Evolutionary conservation across 2,329 filamentous ascomycete species (phyloP), one percentile per base, ranked within the genome.

Genomic region (Arthrobotrys iridis): DNA sequence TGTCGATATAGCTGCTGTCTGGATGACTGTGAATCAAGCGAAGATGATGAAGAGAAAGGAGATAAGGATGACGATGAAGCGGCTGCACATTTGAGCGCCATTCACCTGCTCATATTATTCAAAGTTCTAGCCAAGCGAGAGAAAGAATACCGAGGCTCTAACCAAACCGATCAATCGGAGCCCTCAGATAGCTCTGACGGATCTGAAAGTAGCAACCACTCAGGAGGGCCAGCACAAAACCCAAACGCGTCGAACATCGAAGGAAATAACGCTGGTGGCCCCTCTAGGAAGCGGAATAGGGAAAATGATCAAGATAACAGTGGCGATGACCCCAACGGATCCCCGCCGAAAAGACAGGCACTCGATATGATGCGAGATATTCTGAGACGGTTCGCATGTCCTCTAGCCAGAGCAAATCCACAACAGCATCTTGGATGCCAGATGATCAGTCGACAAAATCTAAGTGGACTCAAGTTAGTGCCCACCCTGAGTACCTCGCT

Each of bases 401-500:
- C 58, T 0, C 18, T 33, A 1, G 58, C 58, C 11, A 22, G 11
- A 10, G 41, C 24, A 4, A 33, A 37, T 3, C 58, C 58, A 6
- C 8, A 46, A n/a, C 26, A 48, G 18, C 20, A 62, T 15, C 41
- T 6, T 1, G 41, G 37, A 33, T 62, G 58, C 24, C 58, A 48
- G 28, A 30, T 46, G 37, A 62, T 62, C 26, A 46, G 37, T 48
- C 13, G 58, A 18, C 58, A 62, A 26, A 62, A 48, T 22, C 15
- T 62, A 13, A 62, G 58, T 20, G 58, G 58, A 20, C 13, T 62
- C 22, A 62, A 62, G 58, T 62, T n/a, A 62, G 58, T 62, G 35
- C n/a, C 7, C 20, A 15, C 20, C n/a, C n/a, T 37, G 33, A 37
- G 33, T 37, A 6, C 13, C 6, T 6, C 33, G 6, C 33, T 37